phyloP scores from a whole-genome alignment of 257 asterid species.

The Ophiorrhiza pumila region DNA sequence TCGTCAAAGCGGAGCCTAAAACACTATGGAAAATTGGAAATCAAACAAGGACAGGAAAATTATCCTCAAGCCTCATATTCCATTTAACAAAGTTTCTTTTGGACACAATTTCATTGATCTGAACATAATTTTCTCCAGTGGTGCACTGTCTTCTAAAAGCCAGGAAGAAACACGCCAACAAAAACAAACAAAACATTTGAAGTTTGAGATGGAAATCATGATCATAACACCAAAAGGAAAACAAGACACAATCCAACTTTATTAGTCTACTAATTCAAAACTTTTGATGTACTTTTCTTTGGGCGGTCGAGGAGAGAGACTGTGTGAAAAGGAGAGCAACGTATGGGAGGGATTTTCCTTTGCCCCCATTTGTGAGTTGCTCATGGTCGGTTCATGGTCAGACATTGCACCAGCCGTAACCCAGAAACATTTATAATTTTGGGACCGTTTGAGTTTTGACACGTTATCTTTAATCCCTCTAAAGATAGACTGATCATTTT shows the following conservation, averaged over 20 bases:
- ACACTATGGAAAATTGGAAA: too few species aligned
- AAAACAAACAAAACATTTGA: background rate
- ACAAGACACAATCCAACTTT: slow-evolving; percentile 35
- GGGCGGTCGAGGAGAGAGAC: slow-evolving; percentile 42
- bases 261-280: slow-evolving; percentile 19
- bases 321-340: background rate
- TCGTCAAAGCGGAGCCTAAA: too few species aligned
- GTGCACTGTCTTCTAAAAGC: slow-evolving; percentile 18
- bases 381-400: slow-evolving; percentile 40
- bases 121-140: slow-evolving; percentile 20
- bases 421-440: background rate
- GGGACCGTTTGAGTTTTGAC: slow-evolving; percentile 23
- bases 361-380: slow-evolving; percentile 9
- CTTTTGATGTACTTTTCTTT: slow-evolving; percentile 32
- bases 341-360: too few species aligned
- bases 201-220: too few species aligned
- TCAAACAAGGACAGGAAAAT: background rate
- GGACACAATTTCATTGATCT: slow-evolving; percentile 13
- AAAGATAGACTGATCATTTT: background rate
- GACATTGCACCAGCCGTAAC: slow-evolving; percentile 13
- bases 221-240: too few species aligned
- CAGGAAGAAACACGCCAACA: slow-evolving; percentile 9
- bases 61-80: background rate
- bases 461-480: slow-evolving; percentile 23
- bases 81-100: background rate